These are phyloP conservation scores for Trichoderma erinaceum DNA, from an alignment of 495 filamentous ascomycete genomes.

Conservation along the genomic window DNA sequence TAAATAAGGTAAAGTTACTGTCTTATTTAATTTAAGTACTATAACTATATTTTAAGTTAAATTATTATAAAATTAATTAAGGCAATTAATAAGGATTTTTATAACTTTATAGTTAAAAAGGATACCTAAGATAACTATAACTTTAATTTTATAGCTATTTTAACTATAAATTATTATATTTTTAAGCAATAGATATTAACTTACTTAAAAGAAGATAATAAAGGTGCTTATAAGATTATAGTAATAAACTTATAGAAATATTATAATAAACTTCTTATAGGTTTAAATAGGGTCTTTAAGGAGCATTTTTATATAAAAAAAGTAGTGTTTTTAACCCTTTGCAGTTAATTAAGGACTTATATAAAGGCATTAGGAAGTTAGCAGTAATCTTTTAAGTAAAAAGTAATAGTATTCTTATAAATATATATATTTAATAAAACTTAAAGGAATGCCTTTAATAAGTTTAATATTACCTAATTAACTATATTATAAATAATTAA, in stretches of 20 bases:
- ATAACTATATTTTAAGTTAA: not conserved
- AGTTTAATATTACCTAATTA: not conserved
- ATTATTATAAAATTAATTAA: conserved; percentile 11
- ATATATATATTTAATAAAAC: no score
- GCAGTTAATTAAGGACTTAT: not conserved
- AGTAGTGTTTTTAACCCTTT: conserved; percentile 7
- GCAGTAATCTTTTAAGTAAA: conserved; percentile 9
- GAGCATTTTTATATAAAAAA: conserved; percentile 10
- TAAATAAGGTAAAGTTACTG: conserved; percentile 3
- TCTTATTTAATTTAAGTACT: conserved; percentile 1
- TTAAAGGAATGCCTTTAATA: not conserved
- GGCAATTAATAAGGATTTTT: not conserved
- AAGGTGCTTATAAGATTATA: no score
- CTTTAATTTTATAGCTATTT: not conserved
- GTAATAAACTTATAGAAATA: no score
- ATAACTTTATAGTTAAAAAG: conserved; percentile 10
- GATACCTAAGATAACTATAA: no score
- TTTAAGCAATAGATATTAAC: no score
- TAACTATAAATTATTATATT: not conserved
- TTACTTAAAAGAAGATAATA: no score
- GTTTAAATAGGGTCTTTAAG: no score
- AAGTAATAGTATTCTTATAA: conserved; percentile 16
- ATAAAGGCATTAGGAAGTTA: not conserved
- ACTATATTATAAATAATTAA: conserved; percentile 14
- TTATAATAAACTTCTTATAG: no score